A percentile compares a stretch with the other conserved stretches of the same genome.
phyloP scores from a whole-genome alignment of 1,139 yeast species.

The Magnusiomyces clavatus region DNA sequence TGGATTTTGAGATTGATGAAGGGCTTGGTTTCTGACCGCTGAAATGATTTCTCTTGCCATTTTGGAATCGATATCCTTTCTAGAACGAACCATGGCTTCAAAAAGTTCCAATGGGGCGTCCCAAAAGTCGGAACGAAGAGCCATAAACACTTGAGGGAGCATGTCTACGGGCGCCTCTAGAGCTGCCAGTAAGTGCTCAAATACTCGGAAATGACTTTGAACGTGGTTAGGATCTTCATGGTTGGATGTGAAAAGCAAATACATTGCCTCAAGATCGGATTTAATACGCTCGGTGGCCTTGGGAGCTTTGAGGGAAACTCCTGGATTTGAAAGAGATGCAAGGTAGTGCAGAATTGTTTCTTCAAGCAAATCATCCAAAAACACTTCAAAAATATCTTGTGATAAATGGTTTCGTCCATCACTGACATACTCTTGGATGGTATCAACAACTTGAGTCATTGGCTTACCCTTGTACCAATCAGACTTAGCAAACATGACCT shows the following conservation, averaged over 20 bases:
- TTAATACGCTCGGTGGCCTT: conserved; percentile 55
- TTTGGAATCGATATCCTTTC: conserved; percentile 33
- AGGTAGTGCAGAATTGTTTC: conserved; percentile 43
- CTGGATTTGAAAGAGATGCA: conserved; percentile 37
- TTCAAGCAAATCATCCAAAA: conserved; percentile 45
- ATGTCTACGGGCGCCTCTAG: conserved; percentile 45
- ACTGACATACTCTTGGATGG: conserved; percentile 64
- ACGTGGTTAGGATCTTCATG: conserved; percentile 34
- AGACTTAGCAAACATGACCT: conserved; percentile 37
- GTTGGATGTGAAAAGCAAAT: conserved; percentile 49
- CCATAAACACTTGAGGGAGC: conserved; percentile 50
- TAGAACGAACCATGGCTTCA: conserved; percentile 32
- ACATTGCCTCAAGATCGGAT: conserved; percentile 61
- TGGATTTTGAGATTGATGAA: conserved; percentile 21
- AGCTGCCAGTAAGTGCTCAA: conserved; percentile 68
- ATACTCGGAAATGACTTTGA: conserved; percentile 47
- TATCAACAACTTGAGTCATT: conserved; percentile 58
- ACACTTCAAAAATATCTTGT: conserved; percentile 44
- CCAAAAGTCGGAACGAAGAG: conserved; percentile 61
- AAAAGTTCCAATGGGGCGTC: conserved; percentile 39
- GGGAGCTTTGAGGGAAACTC: conserved; percentile 37
- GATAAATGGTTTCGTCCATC: conserved; percentile 49
- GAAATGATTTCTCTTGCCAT: conserved; percentile 29
- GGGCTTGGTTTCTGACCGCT: conserved; percentile 27
- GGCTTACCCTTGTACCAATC: conserved; percentile 39